phyloP scores from a whole-genome alignment of 148 eudicot genomes.

The Salicornia ramosissima region DNA sequence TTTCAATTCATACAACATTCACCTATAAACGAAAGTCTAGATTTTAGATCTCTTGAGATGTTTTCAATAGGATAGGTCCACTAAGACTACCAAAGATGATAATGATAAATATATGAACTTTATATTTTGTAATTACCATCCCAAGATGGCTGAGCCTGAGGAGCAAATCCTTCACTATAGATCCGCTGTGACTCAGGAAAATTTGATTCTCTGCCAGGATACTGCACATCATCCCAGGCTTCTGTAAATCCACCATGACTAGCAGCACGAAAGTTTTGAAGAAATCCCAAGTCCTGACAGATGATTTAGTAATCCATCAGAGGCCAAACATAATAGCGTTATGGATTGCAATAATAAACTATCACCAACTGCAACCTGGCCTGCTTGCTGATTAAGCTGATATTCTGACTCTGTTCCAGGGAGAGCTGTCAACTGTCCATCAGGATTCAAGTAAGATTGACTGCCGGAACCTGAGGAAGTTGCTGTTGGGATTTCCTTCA shows the following conservation, averaged over 20 bases:
- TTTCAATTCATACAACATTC: not conserved
- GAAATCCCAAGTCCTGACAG: constrained; percentile 64
- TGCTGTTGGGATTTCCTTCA: constrained; percentile 77
- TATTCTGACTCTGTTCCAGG: constrained; percentile 82
- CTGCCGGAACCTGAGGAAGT: constrained; percentile 42
- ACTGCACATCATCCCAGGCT: constrained; percentile 82
- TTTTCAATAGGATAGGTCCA: constrained; percentile 1
- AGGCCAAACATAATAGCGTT: not conserved
- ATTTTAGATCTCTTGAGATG: not conserved
- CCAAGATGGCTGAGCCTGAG: constrained; percentile 41
- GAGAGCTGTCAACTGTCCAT: constrained; percentile 53
- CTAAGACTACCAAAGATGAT: constrained; percentile 2
- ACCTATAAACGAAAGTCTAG: not conserved
- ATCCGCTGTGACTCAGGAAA: constrained; percentile 40
- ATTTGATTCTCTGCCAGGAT: constrained; percentile 34
- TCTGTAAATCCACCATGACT: constrained; percentile 55
- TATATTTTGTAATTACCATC: constrained; percentile 50
- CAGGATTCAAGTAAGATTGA: constrained; percentile 35
- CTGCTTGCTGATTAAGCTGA: constrained; percentile 38
- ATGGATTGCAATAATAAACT: constrained; percentile 9
- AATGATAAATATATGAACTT: not conserved
- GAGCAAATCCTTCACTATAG: constrained; percentile 26
- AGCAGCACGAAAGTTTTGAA: constrained; percentile 57
- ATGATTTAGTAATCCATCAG: constrained; percentile 17
- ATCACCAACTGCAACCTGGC: constrained; percentile 44